Conservation (phyloP, 805 yeast species). For the Yarrowia deformans region DNA sequence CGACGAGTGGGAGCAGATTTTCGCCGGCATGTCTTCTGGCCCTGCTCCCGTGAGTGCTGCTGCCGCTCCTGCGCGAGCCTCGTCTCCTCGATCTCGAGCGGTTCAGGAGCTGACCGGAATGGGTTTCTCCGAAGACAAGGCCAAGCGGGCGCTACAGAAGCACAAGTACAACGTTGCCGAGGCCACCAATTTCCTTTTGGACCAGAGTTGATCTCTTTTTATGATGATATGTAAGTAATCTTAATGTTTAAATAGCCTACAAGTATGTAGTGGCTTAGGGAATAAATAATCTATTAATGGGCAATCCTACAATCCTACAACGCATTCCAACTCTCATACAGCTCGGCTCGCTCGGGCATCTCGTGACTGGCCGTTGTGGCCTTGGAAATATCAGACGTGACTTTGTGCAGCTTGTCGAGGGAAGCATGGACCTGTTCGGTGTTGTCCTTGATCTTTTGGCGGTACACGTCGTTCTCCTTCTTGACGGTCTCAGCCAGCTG, state of each 20-base stretch:
- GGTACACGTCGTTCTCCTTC: conserved; percentile 9
- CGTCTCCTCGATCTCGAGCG: conserved; percentile 59
- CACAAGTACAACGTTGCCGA: conserved; percentile 79
- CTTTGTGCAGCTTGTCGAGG: conserved; percentile 20
- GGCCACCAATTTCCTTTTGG: conserved; percentile 87
- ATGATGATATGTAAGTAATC: conserved; percentile 17
- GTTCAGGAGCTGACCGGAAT: conserved; percentile 82
- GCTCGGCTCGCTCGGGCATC: conserved; percentile 13
- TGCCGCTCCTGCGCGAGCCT: conserved; percentile 41
- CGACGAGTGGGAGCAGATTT: conserved; percentile 91
- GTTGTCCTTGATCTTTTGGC: conserved; percentile 8
- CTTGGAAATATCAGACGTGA: conserved; percentile 14
- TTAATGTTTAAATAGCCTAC: conserved; percentile 7
- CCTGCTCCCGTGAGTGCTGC: conserved; percentile 39
- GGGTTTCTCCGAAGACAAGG: conserved; percentile 80
- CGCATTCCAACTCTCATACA: conserved; percentile 20
- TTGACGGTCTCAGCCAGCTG: conserved; percentile 24
- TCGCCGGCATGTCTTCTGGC: conserved; percentile 77
- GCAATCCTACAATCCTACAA: neutral
- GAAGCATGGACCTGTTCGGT: conserved; percentile 17
- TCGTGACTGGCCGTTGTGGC: conserved; percentile 7
- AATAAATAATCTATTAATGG: conserved; percentile 13
- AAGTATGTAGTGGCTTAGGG: neutral
- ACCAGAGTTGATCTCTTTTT: conserved; percentile 47
- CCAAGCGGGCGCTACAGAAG: conserved; percentile 69